phyloP scores from a whole-genome alignment of 106 monocot genomes.

The Posidonia australis region DNA sequence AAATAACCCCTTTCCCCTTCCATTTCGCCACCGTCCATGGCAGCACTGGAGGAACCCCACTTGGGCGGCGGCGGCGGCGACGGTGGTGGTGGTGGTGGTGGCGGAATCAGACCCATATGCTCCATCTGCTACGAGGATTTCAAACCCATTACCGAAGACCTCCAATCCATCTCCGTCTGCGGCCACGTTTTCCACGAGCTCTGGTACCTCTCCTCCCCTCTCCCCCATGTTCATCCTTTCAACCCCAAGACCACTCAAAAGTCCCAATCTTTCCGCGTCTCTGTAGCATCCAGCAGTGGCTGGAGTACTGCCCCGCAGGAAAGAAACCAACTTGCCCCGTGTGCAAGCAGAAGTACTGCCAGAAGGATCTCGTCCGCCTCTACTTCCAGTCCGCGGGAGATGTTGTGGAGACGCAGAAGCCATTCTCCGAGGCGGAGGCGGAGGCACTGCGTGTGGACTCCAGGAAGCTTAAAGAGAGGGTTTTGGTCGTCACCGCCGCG shows the following conservation, averaged over 20 bases:
- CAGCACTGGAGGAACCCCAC: not conserved
- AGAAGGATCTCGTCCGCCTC: constrained; percentile 37
- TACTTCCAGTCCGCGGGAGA: constrained; percentile 72
- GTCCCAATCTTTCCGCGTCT: not conserved
- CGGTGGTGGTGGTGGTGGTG: no score
- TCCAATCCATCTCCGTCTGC: constrained; percentile 73
- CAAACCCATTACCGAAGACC: constrained; percentile 52
- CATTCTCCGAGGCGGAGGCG: constrained; percentile 13
- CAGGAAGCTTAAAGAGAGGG: constrained; percentile 37
- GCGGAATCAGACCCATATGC: constrained; percentile 55
- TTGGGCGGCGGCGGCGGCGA: not conserved
- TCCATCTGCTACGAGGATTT: constrained; percentile 96
- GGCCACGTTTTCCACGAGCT: constrained; percentile 98
- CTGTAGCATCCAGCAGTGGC: constrained; percentile 82
- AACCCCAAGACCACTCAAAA: no score
- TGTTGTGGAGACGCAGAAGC: constrained; percentile 4
- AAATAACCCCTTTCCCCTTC: not conserved
- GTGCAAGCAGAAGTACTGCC: constrained; percentile 76
- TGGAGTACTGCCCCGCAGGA: constrained; percentile 81
- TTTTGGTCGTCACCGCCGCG: constrained; percentile 10
- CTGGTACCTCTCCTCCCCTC: no score
- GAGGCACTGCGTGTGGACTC: constrained; percentile 38
- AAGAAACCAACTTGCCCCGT: constrained; percentile 80
- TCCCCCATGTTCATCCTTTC: no score
- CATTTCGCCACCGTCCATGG: not conserved